A percentile compares a stretch with the other conserved stretches of the same genome.
phyloP scores from a whole-genome alignment of 345 rosid genomes.

The Salix exigua region DNA sequence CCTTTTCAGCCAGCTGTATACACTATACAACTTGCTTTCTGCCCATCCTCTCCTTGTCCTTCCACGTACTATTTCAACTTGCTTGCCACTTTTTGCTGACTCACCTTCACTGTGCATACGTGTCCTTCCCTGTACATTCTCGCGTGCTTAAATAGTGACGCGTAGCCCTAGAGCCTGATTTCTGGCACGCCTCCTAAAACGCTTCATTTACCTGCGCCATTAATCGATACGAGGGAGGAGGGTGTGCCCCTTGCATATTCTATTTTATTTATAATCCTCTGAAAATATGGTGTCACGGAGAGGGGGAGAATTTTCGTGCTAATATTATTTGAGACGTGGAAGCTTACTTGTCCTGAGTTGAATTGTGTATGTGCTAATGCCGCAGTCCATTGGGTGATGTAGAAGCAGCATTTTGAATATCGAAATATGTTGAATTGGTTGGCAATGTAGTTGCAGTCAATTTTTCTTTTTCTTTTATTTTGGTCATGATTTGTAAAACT shows the following conservation, averaged over 20 bases:
- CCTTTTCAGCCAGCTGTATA: conserved; percentile 14
- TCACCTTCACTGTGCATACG: not conserved
- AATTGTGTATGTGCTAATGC: not conserved
- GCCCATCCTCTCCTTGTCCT: not conserved
- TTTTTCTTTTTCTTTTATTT: not conserved
- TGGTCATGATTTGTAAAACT: not conserved
- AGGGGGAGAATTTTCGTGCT: not conserved
- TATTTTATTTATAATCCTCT: not conserved
- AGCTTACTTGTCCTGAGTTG: not conserved
- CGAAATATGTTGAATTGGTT: not conserved
- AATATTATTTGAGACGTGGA: not conserved
- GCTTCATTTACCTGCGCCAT: no score
- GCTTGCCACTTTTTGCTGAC: not conserved
- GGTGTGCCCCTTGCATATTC: not conserved
- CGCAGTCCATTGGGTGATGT: not conserved
- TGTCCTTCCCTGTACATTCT: no score
- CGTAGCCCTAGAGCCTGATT: not conserved
- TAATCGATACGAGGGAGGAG: no score
- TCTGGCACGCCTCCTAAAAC: not conserved
- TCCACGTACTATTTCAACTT: not conserved
- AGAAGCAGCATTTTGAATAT: not conserved
- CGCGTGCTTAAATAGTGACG: not conserved
- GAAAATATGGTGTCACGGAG: not conserved
- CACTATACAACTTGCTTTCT: conserved; percentile 5
- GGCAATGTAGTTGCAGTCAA: not conserved